A percentile compares a stretch with the other conserved stretches of the same genome.
phyloP scores from a whole-genome alignment of 305 asterid species.

The Andrographis paniculata region DNA sequence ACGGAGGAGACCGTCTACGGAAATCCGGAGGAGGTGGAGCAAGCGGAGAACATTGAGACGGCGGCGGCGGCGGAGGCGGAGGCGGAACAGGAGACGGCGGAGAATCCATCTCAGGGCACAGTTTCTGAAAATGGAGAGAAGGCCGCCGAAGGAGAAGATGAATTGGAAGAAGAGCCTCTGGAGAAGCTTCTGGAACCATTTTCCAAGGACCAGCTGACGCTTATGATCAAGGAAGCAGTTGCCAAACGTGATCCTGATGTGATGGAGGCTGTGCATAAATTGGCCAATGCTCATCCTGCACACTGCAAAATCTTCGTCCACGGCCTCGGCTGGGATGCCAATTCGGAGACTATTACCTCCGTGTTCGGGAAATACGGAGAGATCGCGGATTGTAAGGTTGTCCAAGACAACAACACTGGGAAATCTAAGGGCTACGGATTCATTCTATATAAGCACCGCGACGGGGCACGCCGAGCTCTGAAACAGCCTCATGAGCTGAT shows the following conservation, averaged over 20 bases:
- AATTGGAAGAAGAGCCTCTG: no score
- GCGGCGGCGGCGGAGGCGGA: no score
- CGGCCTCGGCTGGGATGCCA: slow-evolving; percentile 91
- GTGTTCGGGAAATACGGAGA: slow-evolving; percentile 57
- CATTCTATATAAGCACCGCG: slow-evolving; percentile 65
- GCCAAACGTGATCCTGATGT: slow-evolving; percentile 54
- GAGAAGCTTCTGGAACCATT: slow-evolving; percentile 57
- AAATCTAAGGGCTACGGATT: slow-evolving; percentile 76
- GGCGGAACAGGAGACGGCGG: no score
- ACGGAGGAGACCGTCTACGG: no score
- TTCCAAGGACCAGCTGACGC: slow-evolving; percentile 47
- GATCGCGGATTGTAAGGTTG: slow-evolving; percentile 75
- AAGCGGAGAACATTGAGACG: no score
- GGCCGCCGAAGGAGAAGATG: no score
- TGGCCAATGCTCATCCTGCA: slow-evolving; percentile 47
- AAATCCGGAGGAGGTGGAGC: no score
- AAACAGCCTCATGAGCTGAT: slow-evolving; percentile 71
- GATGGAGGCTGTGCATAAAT: slow-evolving; percentile 51
- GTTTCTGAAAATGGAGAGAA: no score
- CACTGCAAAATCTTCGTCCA: slow-evolving; percentile 81
- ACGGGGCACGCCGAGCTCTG: slow-evolving; percentile 66
- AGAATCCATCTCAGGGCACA: no score
- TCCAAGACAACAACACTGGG: slow-evolving; percentile 61
- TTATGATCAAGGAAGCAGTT: slow-evolving; percentile 50
- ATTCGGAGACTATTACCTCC: slow-evolving; percentile 51